Percentiles rank a stretch among this genome's conserved stretches.
Evolutionary conservation across 1,284 basidiomycete genomes (phyloP).

Genomic region (Leccinum griseonigrum): DNA sequence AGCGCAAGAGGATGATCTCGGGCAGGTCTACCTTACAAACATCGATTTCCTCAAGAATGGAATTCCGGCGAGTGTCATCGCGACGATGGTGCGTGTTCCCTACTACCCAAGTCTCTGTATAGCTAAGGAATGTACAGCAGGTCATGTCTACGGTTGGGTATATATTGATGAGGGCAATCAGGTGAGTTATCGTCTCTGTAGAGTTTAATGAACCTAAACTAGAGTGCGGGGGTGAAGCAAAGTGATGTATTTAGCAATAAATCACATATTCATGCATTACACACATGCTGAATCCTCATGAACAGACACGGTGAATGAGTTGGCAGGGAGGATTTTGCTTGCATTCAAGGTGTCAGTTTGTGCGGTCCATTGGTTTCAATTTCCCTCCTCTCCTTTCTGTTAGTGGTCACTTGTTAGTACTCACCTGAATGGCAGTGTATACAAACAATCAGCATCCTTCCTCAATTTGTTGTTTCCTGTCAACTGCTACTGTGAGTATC

Average conservation of each 20-base stretch:
- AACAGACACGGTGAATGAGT: too few relatives aligned
- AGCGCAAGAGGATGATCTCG: constrained; percentile 93
- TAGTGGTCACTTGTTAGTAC: too few relatives aligned
- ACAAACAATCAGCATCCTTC: too few relatives aligned
- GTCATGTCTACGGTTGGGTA: constrained; percentile 24
- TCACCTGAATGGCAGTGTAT: too few relatives aligned
- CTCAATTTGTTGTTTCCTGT: too few relatives aligned
- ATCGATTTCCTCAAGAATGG: constrained; percentile 95
- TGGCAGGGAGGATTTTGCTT: too few relatives aligned
- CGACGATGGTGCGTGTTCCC: constrained; percentile 61
- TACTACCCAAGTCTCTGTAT: background rate
- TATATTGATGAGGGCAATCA: constrained; percentile 20
- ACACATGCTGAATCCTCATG: too few relatives aligned
- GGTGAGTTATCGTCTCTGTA: constrained; percentile 10
- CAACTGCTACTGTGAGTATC: too few relatives aligned
- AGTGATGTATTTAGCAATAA: background rate
- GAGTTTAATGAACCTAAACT: background rate
- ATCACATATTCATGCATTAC: background rate
- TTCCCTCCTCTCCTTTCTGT: too few relatives aligned
- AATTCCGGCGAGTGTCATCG: constrained; percentile 86
- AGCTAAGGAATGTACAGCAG: constrained; percentile 11
- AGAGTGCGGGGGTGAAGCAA: background rate
- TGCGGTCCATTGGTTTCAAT: too few relatives aligned
- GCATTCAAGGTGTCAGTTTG: too few relatives aligned
- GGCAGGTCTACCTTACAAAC: constrained; percentile 82